Base-by-base conservation (phyloP, 2,329 filamentous ascomycete genomes). In the Nothophoma quercina region DNA sequence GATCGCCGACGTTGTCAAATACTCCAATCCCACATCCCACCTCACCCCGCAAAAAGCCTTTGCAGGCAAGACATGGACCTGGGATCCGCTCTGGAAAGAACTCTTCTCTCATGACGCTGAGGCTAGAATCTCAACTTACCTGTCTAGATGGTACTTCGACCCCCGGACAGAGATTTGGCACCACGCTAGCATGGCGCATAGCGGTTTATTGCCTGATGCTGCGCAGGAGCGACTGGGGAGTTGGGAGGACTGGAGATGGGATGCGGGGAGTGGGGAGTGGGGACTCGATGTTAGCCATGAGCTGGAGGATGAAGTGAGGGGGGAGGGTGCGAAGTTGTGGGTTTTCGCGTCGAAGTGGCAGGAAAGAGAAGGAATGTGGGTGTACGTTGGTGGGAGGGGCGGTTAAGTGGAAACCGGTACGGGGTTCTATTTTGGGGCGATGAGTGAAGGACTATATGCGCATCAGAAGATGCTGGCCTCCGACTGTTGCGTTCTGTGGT, bases 31-130 rank as follows among this genome's bases (percentile, higher is more conserved):
- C 0, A 15, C 12, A 6, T 13, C 22, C 8, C 19, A 33, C 5
- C 18, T 53, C 12, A 53, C 50, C 2, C 50, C 50, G 2, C 50
- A 39, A 4, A 7, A 9, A 6, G 25, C 43, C 5, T 39, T 53
- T 10, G 28, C 19, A 1, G 3, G 13, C 1, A 42, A 29, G 10
- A 12, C 25, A 4, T 53, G 50, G 43, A 42, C 36, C 4, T 53
- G 50, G 50, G 50, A 53, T 16, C 50, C 50, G 6, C n/a, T 47
- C 1, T 53, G 50, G 50, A 36, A 38, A 25, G 50, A 53, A 9
- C 47, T 53, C 26, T 53, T 42, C 22, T 32, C 50, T 1, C 7
- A 34, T 7, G 29, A 21, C 15, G 12, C 1, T 7, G 19, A 36
- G 7, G 13, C 32, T 12, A 3, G 18, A 8, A 10, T 23, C 3